phyloP scores from a whole-genome alignment of 768 basidiomycete genomes.

The Termitomyces sp. region DNA sequence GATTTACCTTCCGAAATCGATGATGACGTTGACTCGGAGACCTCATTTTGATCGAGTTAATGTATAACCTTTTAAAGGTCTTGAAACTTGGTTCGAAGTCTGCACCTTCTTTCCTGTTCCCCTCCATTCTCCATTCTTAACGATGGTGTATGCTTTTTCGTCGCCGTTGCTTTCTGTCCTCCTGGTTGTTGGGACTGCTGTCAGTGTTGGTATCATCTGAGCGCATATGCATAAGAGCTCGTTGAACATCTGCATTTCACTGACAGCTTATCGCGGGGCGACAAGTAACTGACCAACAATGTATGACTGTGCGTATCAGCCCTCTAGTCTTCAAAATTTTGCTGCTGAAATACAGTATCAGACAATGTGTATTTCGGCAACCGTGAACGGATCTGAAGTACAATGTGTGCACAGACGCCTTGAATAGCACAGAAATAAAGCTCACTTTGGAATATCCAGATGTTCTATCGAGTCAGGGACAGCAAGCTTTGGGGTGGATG shows the following conservation, averaged over 20 bases:
- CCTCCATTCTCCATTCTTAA: neutral
- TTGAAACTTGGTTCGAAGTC: neutral
- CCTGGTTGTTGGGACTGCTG: neutral
- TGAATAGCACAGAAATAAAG: neutral
- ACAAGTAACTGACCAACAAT: constrained; percentile 12
- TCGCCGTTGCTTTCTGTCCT: neutral
- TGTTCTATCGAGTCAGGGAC: constrained; percentile 40
- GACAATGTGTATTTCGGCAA: constrained; percentile 45
- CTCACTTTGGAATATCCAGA: constrained; percentile 25
- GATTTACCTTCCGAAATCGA: neutral
- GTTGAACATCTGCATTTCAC: neutral
- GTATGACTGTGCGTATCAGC: constrained; percentile 16
- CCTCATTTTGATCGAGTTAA: constrained; percentile 5
- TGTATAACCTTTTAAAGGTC: neutral
- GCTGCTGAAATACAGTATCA: constrained; percentile 15
- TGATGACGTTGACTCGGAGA: constrained; percentile 3
- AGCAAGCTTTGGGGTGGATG: constrained; percentile 48
- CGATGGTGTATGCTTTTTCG: neutral
- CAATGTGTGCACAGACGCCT: constrained; percentile 27
- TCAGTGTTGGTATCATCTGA: constrained; percentile 5
- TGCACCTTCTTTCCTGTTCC: neutral
- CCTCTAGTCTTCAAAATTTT: neutral
- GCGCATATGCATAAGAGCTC: neutral
- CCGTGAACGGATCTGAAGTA: constrained; percentile 39
- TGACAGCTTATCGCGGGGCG: constrained; percentile 8